Evolutionary conservation across 805 yeast species (phyloP), one percentile per base, ranked within the genome.

Genomic region (Ogataea sp.): DNA sequence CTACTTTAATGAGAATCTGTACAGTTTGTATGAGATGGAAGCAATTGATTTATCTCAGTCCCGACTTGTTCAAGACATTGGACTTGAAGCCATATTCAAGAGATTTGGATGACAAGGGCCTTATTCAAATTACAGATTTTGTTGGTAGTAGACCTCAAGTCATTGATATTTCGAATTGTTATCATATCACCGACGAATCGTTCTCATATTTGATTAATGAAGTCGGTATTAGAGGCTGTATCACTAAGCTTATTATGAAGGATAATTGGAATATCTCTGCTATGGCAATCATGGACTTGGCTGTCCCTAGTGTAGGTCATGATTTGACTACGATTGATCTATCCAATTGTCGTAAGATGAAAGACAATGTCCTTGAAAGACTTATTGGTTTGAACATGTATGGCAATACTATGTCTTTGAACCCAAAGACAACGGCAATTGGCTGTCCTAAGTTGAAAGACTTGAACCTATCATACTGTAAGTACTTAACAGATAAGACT

Each of bases 181-280:
- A 78, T 62, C 89, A 83, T 54, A 66, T 83, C 7, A 80, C 89
- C 0, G 89, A 83, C 55, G 80, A 71, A 44, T 87, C 89, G 0
- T 83, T 83, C 55, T 71, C 78, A 34, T 78, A 77, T 50, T 64
- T 83, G 66, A 76, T 83, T 17, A 80, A 77, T 49, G 84, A 81
- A 47, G 69, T 81, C 39, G 88, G 88, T 2, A 76, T 80, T 48
- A 54, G 75, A 30, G 87, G 87, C 3, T 65, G 68, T 25, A 70
- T 83, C 34, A 64, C 65, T 39, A 58, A 60, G 9, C 60, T 83
- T 37, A 70, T 67, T 43, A 80, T 83, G 87, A 68, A 66, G 44
- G 75, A 83, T 14, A 80, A 75, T 36, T 83, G 90, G 90, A 85
- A 80, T 48, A 76, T 83, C 8, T 73, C 80, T 43, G 85, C 87